Evolutionary conservation across 768 basidiomycete genomes (phyloP).

Genomic region (Melanogaster broomeanus): DNA sequence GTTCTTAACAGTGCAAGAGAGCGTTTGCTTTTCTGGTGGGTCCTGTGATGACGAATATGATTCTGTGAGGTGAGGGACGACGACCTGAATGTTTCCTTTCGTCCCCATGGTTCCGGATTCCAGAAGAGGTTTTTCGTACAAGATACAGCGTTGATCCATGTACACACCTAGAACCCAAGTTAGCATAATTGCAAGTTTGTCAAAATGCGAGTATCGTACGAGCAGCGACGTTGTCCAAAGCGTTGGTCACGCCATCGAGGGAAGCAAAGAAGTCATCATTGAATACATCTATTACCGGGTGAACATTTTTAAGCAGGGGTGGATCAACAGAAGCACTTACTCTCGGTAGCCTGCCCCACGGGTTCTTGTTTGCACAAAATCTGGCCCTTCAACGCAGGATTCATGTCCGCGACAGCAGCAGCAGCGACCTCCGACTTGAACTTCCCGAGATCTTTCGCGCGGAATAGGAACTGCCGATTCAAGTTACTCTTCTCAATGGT

Average conservation of each 20-base stretch:
- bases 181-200: neutral
- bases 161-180: constrained; percentile 68
- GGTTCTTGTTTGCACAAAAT: constrained; percentile 89
- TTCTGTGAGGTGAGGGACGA: constrained; percentile 92
- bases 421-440: constrained; percentile 97
- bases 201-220: constrained; percentile 51
- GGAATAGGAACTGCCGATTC: constrained; percentile 97
- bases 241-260: constrained; percentile 95
- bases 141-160: constrained; percentile 98
- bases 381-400: constrained; percentile 84
- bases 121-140: constrained; percentile 92
- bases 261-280: constrained; percentile 83
- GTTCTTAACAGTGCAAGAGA: constrained; percentile 97
- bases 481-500: constrained; percentile 99
- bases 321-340: constrained; percentile 46
- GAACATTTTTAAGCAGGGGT: constrained; percentile 4
- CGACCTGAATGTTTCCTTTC: constrained; percentile 95
- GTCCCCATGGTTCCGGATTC: constrained; percentile 99
- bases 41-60: constrained; percentile 98
- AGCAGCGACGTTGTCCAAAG: constrained; percentile 94
- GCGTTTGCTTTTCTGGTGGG: constrained; percentile 96
- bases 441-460: constrained; percentile 92
- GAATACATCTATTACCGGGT: constrained; percentile 66
- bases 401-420: constrained; percentile 92
- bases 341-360: constrained; percentile 90